Conservation (phyloP, 208 protist genomes). For the Trypanosoma mega region DNA sequence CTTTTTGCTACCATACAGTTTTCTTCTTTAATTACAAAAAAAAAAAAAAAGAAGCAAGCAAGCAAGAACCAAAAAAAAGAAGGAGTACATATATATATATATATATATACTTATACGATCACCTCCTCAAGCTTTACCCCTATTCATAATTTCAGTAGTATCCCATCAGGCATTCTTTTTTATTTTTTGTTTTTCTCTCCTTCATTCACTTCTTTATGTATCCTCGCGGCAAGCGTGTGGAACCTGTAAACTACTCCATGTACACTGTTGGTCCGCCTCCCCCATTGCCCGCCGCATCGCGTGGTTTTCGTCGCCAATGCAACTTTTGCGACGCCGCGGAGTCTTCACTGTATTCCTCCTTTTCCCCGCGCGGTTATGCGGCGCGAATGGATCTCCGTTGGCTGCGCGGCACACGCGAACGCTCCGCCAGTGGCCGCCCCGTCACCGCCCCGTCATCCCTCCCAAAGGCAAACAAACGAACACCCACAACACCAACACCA, state of each 20-base stretch:
- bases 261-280: not conserved
- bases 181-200: no score
- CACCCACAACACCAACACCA: not conserved
- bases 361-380: not conserved
- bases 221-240: conserved; percentile 19
- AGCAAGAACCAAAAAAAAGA: no score
- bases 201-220: no score
- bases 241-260: conserved; percentile 13
- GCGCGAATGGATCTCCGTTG: not conserved
- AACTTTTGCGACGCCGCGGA: not conserved
- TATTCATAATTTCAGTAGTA: no score
- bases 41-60: no score
- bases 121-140: no score
- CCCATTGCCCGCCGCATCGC: not conserved
- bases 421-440: no score
- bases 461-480: not conserved
- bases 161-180: no score
- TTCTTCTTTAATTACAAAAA: no score
- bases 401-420: no score
- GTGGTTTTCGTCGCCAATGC: not conserved
- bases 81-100: conserved; percentile 13
- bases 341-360: not conserved
- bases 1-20: no score
- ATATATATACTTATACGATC: conserved; percentile 1
- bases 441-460: not conserved